phyloP scores from a whole-genome alignment of 768 basidiomycete genomes.

The Boletus rubescentipes region DNA sequence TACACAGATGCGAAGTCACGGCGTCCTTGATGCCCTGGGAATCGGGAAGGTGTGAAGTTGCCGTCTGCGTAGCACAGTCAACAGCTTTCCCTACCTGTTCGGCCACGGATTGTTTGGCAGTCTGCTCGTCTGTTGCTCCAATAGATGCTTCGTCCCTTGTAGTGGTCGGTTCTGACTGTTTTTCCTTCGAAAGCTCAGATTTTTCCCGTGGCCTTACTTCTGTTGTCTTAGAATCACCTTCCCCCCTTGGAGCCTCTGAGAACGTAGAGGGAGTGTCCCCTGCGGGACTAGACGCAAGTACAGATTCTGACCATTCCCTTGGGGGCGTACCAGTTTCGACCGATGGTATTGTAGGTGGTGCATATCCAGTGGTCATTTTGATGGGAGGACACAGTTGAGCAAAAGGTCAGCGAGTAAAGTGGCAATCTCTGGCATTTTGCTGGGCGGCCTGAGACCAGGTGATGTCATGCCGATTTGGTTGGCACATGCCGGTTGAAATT shows the following conservation, averaged over 20 bases:
- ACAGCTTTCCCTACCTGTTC: neutral
- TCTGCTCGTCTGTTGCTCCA: neutral
- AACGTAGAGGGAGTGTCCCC: constrained; percentile 4
- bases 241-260: neutral
- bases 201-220: neutral
- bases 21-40: neutral
- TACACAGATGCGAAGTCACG: constrained; percentile 9
- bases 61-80: neutral
- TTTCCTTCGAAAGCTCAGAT: neutral
- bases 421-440: constrained; percentile 5
- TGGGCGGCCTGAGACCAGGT: constrained; percentile 11
- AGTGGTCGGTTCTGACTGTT: too few species aligned
- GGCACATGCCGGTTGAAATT: constrained; percentile 10
- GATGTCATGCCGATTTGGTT: constrained; percentile 27
- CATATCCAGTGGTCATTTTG: constrained; percentile 10
- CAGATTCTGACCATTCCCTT: constrained; percentile 17
- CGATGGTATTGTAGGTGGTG: constrained; percentile 18
- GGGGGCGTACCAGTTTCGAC: constrained; percentile 19
- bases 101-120: constrained; percentile 3
- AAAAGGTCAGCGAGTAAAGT: neutral
- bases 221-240: neutral
- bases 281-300: constrained; percentile 12
- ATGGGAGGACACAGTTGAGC: neutral
- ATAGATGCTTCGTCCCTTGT: neutral
- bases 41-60: constrained; percentile 4